Base-by-base conservation (phyloP, 176 grass and related monocot species). In the Elymus sibiricus region DNA sequence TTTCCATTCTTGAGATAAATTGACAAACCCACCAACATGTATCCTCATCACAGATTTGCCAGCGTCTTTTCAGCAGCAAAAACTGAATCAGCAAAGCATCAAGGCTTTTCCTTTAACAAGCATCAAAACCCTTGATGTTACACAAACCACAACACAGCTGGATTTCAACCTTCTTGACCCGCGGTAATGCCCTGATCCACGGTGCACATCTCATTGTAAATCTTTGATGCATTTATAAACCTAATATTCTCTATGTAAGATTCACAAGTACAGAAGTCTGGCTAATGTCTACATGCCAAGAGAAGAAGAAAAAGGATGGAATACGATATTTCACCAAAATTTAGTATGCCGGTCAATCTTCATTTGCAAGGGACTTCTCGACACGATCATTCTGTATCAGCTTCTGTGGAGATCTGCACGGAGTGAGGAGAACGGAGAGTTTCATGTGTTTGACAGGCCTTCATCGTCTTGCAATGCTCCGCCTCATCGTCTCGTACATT, bases 391-490 rank as follows among this genome's bases (percentile, higher is more conserved):
- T 73, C 27, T 0, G 65, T 44, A 38, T 90, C 77, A 79, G 88
- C 74, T 77, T 86, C 76, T 64, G 75, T 66, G 78, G n/a, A 42
- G 19, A 67, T 85, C 8, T 6, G 62, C 13, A 17, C 51, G 22
- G 94, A 93, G 46, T 98, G 95, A 44, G 93, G 95, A 42, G 95
- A 98, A 7, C 40, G 91, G 44, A 95, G 89, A 79, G 55, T 90
- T 53, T 93, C 95, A 60, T n/a, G 78, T 5, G 86, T 98, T 91
- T 98, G 95, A 68, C 95, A 95, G 17, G 91, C 89, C 31, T 92
- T 93, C 93, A 95, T 95, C 2, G 93, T 98, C 83, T 95, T 98
- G 83, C 93, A 98, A 77, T 95, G 95, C 53, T 98, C 93, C 2
- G 88, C 93, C 47, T 98, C 95, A 12, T 93, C 91, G 40, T 94